Conservation (phyloP, 768 basidiomycete genomes). For the Candolleomyces eurysporus region DNA sequence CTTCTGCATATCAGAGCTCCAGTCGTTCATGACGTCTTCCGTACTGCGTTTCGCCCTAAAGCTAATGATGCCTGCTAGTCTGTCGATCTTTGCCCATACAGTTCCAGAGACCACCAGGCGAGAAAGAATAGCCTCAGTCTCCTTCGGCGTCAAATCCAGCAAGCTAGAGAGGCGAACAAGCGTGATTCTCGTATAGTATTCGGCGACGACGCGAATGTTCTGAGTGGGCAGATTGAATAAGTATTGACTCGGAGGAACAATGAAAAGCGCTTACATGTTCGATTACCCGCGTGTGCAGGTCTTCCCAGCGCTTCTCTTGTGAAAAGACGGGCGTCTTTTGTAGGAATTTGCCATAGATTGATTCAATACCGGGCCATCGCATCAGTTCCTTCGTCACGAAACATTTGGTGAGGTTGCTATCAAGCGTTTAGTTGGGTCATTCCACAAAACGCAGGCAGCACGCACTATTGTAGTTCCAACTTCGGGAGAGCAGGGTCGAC, state of each 20-base stretch:
- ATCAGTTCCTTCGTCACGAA: slow-evolving; percentile 92
- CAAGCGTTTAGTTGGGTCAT: slow-evolving; percentile 14
- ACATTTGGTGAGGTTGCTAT: slow-evolving; percentile 91
- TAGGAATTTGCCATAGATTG: slow-evolving; percentile 82
- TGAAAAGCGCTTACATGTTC: slow-evolving; percentile 73
- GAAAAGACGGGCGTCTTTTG: slow-evolving; percentile 80
- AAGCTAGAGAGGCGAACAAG: slow-evolving; percentile 78
- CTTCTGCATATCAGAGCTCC: slow-evolving; percentile 96
- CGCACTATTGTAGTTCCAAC: slow-evolving; percentile 82
- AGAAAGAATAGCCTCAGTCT: slow-evolving; percentile 87
- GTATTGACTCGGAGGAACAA: background rate
- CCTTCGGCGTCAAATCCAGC: slow-evolving; percentile 76
- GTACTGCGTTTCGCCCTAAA: slow-evolving; percentile 81
- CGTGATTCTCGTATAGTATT: slow-evolving; percentile 94
- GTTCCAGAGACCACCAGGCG: slow-evolving; percentile 89
- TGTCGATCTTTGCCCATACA: slow-evolving; percentile 91
- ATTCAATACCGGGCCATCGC: slow-evolving; percentile 94
- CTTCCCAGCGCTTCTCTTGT: slow-evolving; percentile 83
- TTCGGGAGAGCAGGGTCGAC: slow-evolving; percentile 76
- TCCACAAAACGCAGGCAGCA: slow-evolving; percentile 2
- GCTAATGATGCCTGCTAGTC: slow-evolving; percentile 84
- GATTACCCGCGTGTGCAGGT: slow-evolving; percentile 91
- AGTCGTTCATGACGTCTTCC: slow-evolving; percentile 96
- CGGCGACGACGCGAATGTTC: slow-evolving; percentile 94
- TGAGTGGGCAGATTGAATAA: slow-evolving; percentile 28